Base-by-base conservation (phyloP, 768 basidiomycete genomes). In the Xerocomellus chrysenteron region DNA sequence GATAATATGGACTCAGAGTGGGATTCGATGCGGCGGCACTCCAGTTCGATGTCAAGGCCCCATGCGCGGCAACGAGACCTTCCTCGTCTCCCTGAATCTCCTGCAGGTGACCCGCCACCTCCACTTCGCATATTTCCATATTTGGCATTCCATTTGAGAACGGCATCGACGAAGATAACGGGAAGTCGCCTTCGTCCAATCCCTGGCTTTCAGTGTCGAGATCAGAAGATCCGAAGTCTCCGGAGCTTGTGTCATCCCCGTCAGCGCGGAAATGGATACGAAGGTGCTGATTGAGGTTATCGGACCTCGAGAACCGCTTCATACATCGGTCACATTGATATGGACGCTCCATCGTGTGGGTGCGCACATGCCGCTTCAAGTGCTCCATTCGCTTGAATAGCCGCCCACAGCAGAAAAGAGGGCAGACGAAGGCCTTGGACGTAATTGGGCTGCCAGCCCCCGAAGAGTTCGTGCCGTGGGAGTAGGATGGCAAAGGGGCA, bases 361-460 rank as follows among this genome's bases (percentile, higher is more conserved):
- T 93, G 56, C 92, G 81, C 32, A 94, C 73, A 70, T 96, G 94
- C 43, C 93, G 75, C 73, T 91, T 90, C 62, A 95, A 80, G 68
- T 96, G 93, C 67, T 96, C 94, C 82, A 89, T 87, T 12, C 94
- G 84, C 79, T 93, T 94, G 83, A 95, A 96, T 62, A 88, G 75
- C 59, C 89, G 78, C 4, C 89, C 85, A 66, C 94, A 97, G 14
- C 90, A 89, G 70, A 83, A 86, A 2, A 93, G 79, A 19, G 92
- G 92, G 72, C 94, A 96, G 47, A 86, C 81, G 66, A 86, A 94
- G 4, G 84, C 85, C 67, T 86, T 87, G 33, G 79, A 78, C 63
- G 78, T 81, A 35, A 76, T 71, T 39, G 74, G 48, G 19, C 50
- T 58, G 13, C 53, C 4, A 65, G 56, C 10, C 63, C 64, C 59